Conservation (phyloP, 805 yeast species). For the Myxozyma udenii region DNA sequence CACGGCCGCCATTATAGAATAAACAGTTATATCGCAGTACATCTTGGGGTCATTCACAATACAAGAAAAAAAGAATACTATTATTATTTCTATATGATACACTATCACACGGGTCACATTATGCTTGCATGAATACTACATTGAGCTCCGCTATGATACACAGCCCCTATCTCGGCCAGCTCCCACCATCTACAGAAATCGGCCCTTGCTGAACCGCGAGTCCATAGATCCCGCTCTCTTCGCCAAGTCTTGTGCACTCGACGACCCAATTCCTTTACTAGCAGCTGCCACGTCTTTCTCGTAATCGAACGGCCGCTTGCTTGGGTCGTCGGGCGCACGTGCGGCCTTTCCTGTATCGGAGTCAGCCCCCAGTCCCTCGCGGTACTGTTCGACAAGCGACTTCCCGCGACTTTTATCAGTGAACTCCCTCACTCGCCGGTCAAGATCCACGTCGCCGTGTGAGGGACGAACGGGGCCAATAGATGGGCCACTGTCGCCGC, state of each 20-base stretch:
- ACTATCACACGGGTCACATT: too few species aligned
- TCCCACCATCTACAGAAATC: slow-evolving; percentile 9
- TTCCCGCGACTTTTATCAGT: slow-evolving; percentile 26
- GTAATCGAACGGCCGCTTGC: slow-evolving; percentile 27
- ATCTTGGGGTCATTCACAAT: too few species aligned
- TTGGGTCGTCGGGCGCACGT: slow-evolving; percentile 21
- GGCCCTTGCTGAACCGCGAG: slow-evolving; percentile 25
- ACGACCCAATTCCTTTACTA: slow-evolving; percentile 14
- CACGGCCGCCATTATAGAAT: too few species aligned
- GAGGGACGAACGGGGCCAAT: slow-evolving; percentile 7
- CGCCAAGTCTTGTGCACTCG: slow-evolving; percentile 18
- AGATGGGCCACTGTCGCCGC: slow-evolving; percentile 1
- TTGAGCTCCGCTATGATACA: too few species aligned
- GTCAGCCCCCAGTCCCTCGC: slow-evolving; percentile 7
- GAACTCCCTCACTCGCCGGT: slow-evolving; percentile 19
- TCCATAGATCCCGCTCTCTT: slow-evolving; percentile 25
- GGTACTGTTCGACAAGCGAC: slow-evolving; percentile 24
- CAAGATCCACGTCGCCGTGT: slow-evolving; percentile 19
- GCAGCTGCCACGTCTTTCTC: slow-evolving; percentile 30
- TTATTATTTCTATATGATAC: too few species aligned
- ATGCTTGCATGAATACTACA: too few species aligned
- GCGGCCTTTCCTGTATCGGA: slow-evolving; percentile 5
- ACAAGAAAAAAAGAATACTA: too few species aligned
- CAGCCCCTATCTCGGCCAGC: too few species aligned
- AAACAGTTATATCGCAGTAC: too few species aligned